A percentile compares a stretch with the other conserved stretches of the same genome.
These are phyloP conservation scores for Arthrobotrys pseudoclavata DNA, from an alignment of 2,329 filamentous ascomycete species.

Conservation along the genomic window DNA sequence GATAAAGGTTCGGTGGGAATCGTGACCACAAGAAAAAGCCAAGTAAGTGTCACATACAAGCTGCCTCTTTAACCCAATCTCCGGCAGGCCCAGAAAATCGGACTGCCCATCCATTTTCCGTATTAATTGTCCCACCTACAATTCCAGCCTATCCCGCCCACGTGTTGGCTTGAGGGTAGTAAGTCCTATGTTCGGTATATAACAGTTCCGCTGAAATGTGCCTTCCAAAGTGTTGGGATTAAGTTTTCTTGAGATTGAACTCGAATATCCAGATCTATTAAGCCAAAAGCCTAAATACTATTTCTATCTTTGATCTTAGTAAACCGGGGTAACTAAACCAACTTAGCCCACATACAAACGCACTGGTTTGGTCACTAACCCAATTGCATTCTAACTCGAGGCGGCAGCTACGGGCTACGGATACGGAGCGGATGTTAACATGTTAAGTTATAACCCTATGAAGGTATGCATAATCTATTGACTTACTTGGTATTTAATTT, in stretches of 20 bases:
- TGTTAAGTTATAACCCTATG: too few relatives aligned
- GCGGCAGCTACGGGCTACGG: neutral
- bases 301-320: neutral
- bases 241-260: neutral
- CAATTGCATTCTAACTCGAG: neutral
- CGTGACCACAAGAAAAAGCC: neutral
- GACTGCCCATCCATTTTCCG: neutral
- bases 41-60: neutral
- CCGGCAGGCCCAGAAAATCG: neutral
- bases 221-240: slow-evolving; percentile 7
- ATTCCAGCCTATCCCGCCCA: neutral
- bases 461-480: neutral
- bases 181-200: neutral
- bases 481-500: neutral
- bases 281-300: neutral
- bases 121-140: neutral
- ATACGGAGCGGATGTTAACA: neutral
- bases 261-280: neutral
- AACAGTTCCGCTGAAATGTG: neutral
- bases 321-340: neutral
- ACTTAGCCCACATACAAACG: neutral
- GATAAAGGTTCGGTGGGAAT: neutral
- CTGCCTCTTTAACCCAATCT: neutral
- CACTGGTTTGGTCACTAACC: neutral
- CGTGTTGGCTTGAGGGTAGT: neutral